A percentile compares a stretch with the other conserved stretches of the same genome.
Conservation (phyloP, 129 eudicot species). For the Centrapalus pauciflorus region DNA sequence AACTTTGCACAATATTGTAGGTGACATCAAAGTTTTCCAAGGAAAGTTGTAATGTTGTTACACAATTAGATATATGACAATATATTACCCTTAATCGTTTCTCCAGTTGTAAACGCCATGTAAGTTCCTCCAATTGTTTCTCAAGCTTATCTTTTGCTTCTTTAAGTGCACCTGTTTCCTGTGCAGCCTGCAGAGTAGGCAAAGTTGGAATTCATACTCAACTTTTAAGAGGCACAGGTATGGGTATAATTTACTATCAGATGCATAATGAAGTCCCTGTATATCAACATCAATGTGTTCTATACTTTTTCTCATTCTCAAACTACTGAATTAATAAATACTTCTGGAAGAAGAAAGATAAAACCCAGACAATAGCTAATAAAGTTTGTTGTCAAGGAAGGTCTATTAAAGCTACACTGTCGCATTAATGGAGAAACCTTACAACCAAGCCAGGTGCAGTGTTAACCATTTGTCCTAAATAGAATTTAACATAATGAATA, state of each 20-base stretch:
- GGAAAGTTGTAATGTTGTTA: background rate
- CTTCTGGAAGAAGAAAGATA: no score
- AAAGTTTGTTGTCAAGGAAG: no score
- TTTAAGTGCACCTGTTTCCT: slow-evolving; percentile 89
- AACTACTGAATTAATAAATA: background rate
- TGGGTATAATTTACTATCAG: background rate
- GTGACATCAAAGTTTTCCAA: background rate
- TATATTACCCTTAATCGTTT: slow-evolving; percentile 85
- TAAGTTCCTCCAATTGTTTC: slow-evolving; percentile 92
- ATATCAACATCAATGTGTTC: background rate
- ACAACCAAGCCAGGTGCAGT: background rate
- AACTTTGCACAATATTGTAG: background rate
- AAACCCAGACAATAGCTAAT: background rate
- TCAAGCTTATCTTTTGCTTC: slow-evolving; percentile 99
- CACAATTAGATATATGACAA: background rate
- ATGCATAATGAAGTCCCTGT: background rate
- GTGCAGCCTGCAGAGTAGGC: slow-evolving; percentile 61
- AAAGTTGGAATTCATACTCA: slow-evolving; percentile 10
- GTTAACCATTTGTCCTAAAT: background rate
- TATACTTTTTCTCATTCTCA: background rate
- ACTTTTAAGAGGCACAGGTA: background rate
- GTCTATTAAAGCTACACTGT: background rate
- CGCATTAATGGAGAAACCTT: background rate
- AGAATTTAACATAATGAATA: background rate
- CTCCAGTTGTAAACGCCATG: slow-evolving; percentile 98